Conservation (phyloP, 345 rosid species). For the Boechera divaricarpa region DNA sequence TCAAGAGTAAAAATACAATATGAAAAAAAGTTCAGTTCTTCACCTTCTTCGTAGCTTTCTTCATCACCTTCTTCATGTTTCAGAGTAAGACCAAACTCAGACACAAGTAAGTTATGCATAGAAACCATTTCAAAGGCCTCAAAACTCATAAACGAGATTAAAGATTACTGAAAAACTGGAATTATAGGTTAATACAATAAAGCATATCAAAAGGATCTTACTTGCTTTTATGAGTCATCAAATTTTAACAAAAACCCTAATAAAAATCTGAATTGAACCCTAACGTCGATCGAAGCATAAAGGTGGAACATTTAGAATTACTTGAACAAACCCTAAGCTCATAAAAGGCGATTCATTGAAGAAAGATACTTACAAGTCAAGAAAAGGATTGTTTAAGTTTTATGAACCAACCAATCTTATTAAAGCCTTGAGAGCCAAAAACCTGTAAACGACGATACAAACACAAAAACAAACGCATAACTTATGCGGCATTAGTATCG, state of each 20-base stretch:
- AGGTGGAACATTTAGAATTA: neutral
- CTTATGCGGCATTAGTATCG: neutral
- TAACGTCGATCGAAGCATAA: neutral
- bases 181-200: neutral
- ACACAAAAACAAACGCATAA: neutral
- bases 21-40: no score
- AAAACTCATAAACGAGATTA: neutral
- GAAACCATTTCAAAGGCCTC: slow-evolving; percentile 4
- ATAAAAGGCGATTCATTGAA: neutral
- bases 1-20: no score
- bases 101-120: neutral
- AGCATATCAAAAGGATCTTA: neutral
- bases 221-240: neutral
- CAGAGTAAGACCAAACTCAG: neutral
- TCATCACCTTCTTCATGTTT: neutral
- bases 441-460: slow-evolving; percentile 4
- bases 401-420: neutral
- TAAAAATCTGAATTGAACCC: neutral
- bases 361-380: neutral
- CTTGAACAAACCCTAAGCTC: neutral
- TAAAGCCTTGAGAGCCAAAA: slow-evolving; percentile 8
- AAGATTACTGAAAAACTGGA: neutral
- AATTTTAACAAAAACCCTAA: neutral
- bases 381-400: slow-evolving; percentile 6
- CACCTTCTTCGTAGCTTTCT: no score